phyloP scores from a whole-genome alignment of 129 eudicot species.

The Escallonia herrerae region DNA sequence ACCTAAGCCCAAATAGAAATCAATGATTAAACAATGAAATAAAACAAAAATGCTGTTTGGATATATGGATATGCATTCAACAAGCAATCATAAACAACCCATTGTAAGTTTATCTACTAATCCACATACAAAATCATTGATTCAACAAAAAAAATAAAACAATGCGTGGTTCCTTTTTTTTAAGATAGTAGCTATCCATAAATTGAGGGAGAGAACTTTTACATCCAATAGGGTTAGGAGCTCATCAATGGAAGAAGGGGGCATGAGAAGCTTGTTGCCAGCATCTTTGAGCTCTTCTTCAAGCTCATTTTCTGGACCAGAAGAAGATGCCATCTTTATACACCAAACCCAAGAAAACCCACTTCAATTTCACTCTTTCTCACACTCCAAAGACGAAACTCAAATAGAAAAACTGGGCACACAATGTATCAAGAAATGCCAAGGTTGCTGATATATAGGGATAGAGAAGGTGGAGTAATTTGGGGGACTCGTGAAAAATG shows the following conservation, averaged over 20 bases:
- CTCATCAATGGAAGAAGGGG: slow-evolving; percentile 22
- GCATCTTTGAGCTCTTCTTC: slow-evolving; percentile 11
- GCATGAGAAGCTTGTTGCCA: slow-evolving; percentile 24
- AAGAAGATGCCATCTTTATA: slow-evolving; percentile 10
- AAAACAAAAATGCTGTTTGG: too few relatives aligned
- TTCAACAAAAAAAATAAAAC: neutral
- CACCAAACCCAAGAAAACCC: neutral
- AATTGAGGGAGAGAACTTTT: slow-evolving; percentile 2
- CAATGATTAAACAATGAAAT: too few relatives aligned
- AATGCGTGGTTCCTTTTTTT: neutral
- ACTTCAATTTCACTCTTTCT: neutral
- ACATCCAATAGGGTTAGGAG: slow-evolving; percentile 35
- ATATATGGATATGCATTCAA: neutral
- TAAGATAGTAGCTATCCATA: neutral
- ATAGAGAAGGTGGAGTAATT: neutral
- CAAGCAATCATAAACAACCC: neutral
- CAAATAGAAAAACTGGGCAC: too few relatives aligned
- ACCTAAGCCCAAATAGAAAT: too few relatives aligned
- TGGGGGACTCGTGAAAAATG: neutral
- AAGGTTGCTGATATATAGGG: too few relatives aligned
- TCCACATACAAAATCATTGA: neutral
- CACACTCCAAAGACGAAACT: neutral
- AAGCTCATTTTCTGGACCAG: neutral
- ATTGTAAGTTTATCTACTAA: too few relatives aligned
- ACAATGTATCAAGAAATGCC: too few relatives aligned